These are phyloP conservation scores for Purpureocillium lavendulum DNA, from an alignment of 2,329 filamentous ascomycete species.

Conservation along the genomic window DNA sequence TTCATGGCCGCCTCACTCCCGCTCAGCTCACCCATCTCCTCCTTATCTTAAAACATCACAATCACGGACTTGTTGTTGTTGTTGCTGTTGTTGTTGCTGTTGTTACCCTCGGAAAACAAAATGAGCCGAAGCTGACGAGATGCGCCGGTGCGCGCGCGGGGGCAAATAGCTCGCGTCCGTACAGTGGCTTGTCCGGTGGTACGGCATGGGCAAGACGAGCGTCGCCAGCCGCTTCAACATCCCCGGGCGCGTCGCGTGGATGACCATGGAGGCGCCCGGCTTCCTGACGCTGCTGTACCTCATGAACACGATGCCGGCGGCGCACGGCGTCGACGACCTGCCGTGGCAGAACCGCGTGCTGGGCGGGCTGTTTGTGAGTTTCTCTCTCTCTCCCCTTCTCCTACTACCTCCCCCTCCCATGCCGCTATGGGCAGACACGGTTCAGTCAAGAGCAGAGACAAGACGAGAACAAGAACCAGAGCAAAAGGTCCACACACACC, in stretches of 20 bases:
- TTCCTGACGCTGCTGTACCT: slow-evolving; percentile 72
- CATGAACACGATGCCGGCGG: slow-evolving; percentile 57
- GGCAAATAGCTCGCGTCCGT: slow-evolving; percentile 53
- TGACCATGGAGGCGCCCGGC: slow-evolving; percentile 77
- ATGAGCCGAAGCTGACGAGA: neutral
- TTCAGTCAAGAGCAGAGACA: too few relatives aligned
- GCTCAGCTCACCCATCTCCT: too few relatives aligned
- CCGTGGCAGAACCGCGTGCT: slow-evolving; percentile 75
- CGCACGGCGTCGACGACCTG: slow-evolving; percentile 48
- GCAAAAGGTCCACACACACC: neutral
- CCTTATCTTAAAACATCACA: too few relatives aligned
- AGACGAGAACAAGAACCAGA: too few relatives aligned
- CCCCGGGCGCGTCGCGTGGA: slow-evolving; percentile 83
- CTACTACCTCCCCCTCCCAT: neutral
- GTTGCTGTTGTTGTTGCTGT: too few relatives aligned
- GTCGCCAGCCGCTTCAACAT: slow-evolving; percentile 67
- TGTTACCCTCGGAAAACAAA: neutral
- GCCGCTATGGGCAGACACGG: neutral
- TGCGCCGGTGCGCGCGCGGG: too few relatives aligned
- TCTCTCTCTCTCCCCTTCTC: slow-evolving; percentile 1
- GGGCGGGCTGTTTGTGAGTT: slow-evolving; percentile 53
- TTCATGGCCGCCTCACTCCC: too few relatives aligned
- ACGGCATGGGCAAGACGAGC: slow-evolving; percentile 91
- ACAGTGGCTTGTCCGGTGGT: slow-evolving; percentile 74
- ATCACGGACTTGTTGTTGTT: too few relatives aligned